Base-by-base conservation (phyloP, 345 rosid species). In the Arabis alpina region DNA sequence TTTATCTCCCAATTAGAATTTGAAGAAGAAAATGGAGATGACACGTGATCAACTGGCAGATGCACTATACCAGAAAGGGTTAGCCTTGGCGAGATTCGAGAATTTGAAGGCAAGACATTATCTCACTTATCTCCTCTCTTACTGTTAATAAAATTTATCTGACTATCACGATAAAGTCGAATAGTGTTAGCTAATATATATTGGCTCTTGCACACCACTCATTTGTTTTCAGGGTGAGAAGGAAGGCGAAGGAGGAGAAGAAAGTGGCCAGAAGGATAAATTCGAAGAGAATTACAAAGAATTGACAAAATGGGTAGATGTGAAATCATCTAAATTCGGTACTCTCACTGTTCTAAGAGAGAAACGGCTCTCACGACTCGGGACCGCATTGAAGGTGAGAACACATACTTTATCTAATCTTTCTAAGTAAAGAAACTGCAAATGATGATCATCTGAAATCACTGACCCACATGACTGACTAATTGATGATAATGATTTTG, bases 331-430 rank as follows among this genome's bases (percentile, higher is more conserved):
- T 1, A 94, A 94, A 54, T 90, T 86, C 27, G 95, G 86, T 15
- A 84, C 81, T 72, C 89, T 94, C 65, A 64, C 69, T 50, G 96
- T 94, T 69, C 61, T 87, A 27, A 89, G 86, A 30, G 99, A 94
- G 82, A 88, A 77, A 77, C 83, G 92, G 3, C 60, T 45, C 53
- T 86, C 86, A 32, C 82, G 93, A 78, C 89, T 81, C 0, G 98
- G 99, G 67, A 83, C 89, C 5, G 98, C 99, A 2, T 79, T 94
- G 59, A 94, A 94, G 99, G 99, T 91, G 80, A 64, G 23, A 54
- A 11, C 39, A 10, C 1, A 28, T 0, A 3, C 32, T 25, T 19
- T 6, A 43, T 37, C 41, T 11, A 34, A 27, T 56, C 4, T 28
- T 28, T 8, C 5, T 16, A 10, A 30, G 30, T 45, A 66, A 44